Evolutionary conservation across 164 flowering plant species (phyloP).

Genomic region (Platanus orientalis): DNA sequence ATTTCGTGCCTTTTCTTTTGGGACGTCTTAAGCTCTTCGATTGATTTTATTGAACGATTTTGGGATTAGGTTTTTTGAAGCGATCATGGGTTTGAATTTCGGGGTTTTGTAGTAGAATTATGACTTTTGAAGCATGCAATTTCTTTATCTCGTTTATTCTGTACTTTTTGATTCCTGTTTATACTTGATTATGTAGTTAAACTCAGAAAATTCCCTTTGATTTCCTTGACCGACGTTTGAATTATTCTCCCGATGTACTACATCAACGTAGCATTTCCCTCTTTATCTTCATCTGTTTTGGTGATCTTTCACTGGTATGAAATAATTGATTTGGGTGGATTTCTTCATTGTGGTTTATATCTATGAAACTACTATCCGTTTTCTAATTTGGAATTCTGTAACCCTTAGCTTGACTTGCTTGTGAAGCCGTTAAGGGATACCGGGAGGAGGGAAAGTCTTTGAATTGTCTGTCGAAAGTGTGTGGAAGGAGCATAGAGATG

Average conservation of each 20-base stretch:
- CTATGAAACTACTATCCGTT: too few species aligned
- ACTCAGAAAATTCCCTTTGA: too few species aligned
- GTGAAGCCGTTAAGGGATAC: neutral
- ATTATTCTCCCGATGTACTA: neutral
- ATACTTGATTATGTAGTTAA: too few species aligned
- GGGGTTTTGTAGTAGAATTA: too few species aligned
- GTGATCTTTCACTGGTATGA: neutral
- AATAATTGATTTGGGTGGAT: neutral
- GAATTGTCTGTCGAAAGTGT: neutral
- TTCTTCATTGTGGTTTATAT: neutral
- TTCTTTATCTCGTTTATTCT: neutral
- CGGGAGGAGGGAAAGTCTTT: neutral
- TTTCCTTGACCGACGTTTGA: too few species aligned
- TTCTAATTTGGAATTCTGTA: neutral
- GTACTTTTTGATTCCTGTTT: neutral
- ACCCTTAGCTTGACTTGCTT: neutral
- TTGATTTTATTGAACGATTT: neutral
- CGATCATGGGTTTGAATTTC: too few species aligned
- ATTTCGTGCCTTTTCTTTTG: neutral
- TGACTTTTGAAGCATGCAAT: conserved; percentile 2
- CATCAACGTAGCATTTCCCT: neutral
- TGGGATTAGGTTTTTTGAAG: too few species aligned
- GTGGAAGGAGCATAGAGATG: neutral
- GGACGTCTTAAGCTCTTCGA: too few species aligned
- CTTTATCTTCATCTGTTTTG: neutral